phyloP scores from a whole-genome alignment of 495 filamentous ascomycete genomes.

The Hypoxylon crocopeplum region DNA sequence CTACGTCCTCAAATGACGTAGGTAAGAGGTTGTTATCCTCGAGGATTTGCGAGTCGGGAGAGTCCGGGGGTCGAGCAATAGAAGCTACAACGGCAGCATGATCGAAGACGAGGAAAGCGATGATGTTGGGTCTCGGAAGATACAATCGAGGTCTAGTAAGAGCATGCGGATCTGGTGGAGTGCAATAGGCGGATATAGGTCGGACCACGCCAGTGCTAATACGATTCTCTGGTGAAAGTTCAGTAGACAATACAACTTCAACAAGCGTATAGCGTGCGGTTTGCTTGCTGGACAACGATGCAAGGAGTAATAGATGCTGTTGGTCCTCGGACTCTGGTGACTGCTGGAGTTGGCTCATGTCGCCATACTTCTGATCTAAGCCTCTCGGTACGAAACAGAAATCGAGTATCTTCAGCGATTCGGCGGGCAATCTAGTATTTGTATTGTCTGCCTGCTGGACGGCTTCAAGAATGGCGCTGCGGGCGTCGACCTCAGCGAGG shows the following conservation, averaged over 20 bases:
- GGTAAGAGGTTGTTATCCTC: conserved; percentile 64
- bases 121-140: conserved; percentile 74
- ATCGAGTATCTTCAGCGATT: conserved; percentile 57
- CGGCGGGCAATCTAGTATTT: conserved; percentile 33
- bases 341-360: conserved; percentile 50
- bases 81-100: conserved; percentile 79
- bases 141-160: conserved; percentile 70
- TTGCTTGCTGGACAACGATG: conserved; percentile 43
- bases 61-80: conserved; percentile 62
- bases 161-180: conserved; percentile 48
- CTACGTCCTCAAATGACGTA: conserved; percentile 78
- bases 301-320: conserved; percentile 54
- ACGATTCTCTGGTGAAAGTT: conserved; percentile 30
- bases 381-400: conserved; percentile 55
- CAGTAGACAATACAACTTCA: conserved; percentile 49
- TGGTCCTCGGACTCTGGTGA: conserved; percentile 49
- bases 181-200: conserved; percentile 67
- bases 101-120: conserved; percentile 83
- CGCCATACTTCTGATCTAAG: conserved; percentile 48
- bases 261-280: conserved; percentile 51
- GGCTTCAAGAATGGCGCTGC: conserved; percentile 42
- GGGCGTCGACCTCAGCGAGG: conserved; percentile 54
- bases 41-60: conserved; percentile 73
- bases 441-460: conserved; percentile 42
- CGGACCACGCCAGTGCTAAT: conserved; percentile 61